Evolutionary conservation across 139 green algal genomes (phyloP).

Genomic region (Limnomonas spitsbergensis): DNA sequence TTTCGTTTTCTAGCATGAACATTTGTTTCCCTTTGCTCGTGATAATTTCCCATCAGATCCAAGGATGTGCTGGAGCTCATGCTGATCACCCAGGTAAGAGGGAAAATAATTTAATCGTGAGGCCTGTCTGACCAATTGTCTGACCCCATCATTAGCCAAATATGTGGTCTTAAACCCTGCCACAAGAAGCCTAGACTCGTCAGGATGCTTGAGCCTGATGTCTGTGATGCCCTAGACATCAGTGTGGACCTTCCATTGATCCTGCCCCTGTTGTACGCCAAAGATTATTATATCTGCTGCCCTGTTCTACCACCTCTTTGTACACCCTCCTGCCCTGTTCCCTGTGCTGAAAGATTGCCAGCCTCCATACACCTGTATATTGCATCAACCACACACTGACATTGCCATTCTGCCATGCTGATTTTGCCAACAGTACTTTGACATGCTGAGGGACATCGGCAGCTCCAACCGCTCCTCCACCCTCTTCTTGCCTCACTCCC

Average conservation of each 20-base stretch:
- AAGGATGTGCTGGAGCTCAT: slow-evolving; percentile 26
- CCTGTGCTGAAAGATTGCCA: too few species aligned
- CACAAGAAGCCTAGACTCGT: neutral
- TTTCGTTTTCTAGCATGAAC: too few species aligned
- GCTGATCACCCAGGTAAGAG: slow-evolving; percentile 18
- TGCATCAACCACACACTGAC: too few species aligned
- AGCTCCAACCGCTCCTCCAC: slow-evolving; percentile 45
- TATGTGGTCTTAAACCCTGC: too few species aligned
- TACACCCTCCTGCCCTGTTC: too few species aligned
- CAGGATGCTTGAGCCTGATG: neutral
- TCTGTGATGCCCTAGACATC: neutral
- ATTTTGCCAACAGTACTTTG: slow-evolving; percentile 92
- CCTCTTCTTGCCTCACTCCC: slow-evolving; percentile 77
- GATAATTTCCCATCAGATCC: neutral
- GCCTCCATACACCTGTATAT: too few species aligned
- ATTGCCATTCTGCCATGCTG: too few species aligned
- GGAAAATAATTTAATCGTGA: neutral
- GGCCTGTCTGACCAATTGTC: neutral
- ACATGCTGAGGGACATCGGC: slow-evolving; percentile 82
- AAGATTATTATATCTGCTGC: neutral
- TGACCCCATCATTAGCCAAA: too few species aligned
- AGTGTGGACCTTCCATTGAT: neutral
- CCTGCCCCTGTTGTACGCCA: neutral
- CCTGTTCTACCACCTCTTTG: neutral
- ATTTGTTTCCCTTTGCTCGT: neutral